Conservation (phyloP, 2,329 filamentous ascomycete genomes). For the Penicillium psychrosexuale region DNA sequence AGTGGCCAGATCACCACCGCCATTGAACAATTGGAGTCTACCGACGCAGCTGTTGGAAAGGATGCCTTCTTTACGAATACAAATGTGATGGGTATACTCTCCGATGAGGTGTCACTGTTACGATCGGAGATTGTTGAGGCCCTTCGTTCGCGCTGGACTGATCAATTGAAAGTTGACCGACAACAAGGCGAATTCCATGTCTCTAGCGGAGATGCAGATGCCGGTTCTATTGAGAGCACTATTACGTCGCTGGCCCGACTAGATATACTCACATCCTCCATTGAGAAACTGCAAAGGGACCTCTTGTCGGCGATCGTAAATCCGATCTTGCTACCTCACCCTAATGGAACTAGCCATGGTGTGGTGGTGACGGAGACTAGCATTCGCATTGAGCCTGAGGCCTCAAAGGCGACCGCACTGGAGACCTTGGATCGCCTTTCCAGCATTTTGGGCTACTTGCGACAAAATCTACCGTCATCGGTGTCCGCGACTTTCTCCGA, state of each 20-base stretch:
- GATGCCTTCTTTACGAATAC: slow-evolving; percentile 33
- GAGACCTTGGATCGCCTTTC: slow-evolving; percentile 45
- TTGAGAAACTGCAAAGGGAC: slow-evolving; percentile 34
- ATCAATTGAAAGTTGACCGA: slow-evolving; percentile 62
- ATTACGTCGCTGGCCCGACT: slow-evolving; percentile 33
- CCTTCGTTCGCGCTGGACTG: slow-evolving; percentile 68
- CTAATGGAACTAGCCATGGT: slow-evolving; percentile 24
- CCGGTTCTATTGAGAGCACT: slow-evolving; percentile 28
- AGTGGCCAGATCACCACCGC: slow-evolving; percentile 47
- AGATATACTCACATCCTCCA: slow-evolving; percentile 30
- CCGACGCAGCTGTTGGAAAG: slow-evolving; percentile 30
- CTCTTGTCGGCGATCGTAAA: slow-evolving; percentile 32
- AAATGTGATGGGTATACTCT: slow-evolving; percentile 55
- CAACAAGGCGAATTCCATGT: slow-evolving; percentile 57
- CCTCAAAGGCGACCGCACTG: slow-evolving; percentile 27
- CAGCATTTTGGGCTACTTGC: slow-evolving; percentile 51
- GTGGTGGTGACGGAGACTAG: slow-evolving; percentile 29
- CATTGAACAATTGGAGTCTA: slow-evolving; percentile 49
- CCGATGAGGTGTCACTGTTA: slow-evolving; percentile 63
- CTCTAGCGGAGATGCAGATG: slow-evolving; percentile 44
- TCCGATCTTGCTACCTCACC: slow-evolving; percentile 30
- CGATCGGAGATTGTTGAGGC: slow-evolving; percentile 64
- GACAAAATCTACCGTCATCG: slow-evolving; percentile 48
- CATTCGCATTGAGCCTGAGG: slow-evolving; percentile 26
- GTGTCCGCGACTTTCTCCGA: slow-evolving; percentile 58